Percentiles rank a stretch among this genome's conserved stretches.
Evolutionary conservation across 805 yeast species (phyloP).

Genomic region (Metschnikowia matae): DNA sequence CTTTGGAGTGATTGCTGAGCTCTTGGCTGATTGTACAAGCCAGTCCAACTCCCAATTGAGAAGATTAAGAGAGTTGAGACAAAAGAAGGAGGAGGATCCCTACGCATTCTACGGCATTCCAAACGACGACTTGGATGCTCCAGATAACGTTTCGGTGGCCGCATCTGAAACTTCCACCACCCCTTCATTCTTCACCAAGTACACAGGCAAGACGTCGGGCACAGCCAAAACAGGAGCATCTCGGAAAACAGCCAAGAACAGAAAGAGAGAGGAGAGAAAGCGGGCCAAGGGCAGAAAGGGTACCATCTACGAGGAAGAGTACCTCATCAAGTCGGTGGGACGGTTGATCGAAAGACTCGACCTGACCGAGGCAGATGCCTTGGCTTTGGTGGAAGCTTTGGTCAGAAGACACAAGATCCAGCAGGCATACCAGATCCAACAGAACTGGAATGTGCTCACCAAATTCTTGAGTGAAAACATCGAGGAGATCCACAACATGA

Average conservation of each 20-base stretch:
- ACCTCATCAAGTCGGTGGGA: conserved; percentile 81
- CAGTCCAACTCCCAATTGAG: conserved; percentile 80
- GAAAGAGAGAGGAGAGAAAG: conserved; percentile 92
- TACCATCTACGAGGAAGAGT: conserved; percentile 95
- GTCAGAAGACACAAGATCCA: conserved; percentile 66
- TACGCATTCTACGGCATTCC: conserved; percentile 73
- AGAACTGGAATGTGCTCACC: conserved; percentile 55
- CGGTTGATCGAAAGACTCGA: conserved; percentile 80
- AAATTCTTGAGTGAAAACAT: conserved; percentile 55
- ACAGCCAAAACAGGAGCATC: conserved; percentile 97
- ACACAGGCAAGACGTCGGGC: conserved; percentile 93
- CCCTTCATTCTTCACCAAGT: conserved; percentile 90
- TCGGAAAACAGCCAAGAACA: conserved; percentile 85
- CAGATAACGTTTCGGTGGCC: conserved; percentile 92
- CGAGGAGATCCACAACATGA: conserved; percentile 72
- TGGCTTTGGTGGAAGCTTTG: conserved; percentile 68
- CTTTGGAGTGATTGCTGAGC: conserved; percentile 80
- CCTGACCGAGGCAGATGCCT: conserved; percentile 70
- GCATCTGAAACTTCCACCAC: conserved; percentile 91
- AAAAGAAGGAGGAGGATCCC: conserved; percentile 81
- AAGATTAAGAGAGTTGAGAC: conserved; percentile 79
- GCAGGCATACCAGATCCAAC: conserved; percentile 80
- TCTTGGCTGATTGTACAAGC: conserved; percentile 87
- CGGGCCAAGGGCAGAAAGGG: conserved; percentile 97
- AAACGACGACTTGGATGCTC: conserved; percentile 58